Percentiles rank a stretch among this genome's conserved stretches.
Conservation (phyloP, 1,139 yeast genomes). For the Suhomyces maxii region DNA sequence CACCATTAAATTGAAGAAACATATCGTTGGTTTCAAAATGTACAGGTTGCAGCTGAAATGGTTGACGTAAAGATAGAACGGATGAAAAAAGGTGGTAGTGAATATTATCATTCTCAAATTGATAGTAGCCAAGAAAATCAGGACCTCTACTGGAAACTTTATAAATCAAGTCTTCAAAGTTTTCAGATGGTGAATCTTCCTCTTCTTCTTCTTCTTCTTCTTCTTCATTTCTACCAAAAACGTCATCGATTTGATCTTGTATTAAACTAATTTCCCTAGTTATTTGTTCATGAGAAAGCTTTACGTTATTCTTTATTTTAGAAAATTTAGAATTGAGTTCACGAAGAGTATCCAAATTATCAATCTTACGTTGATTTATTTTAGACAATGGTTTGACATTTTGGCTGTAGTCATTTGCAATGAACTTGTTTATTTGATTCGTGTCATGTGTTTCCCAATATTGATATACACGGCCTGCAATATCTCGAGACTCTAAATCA, state of each 20-base stretch:
- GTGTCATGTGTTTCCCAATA: conserved; percentile 27
- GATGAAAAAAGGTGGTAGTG: conserved; percentile 55
- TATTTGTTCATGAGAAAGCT: conserved; percentile 20
- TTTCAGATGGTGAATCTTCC: neutral
- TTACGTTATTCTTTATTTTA: conserved; percentile 32
- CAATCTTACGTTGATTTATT: conserved; percentile 27
- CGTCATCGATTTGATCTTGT: conserved; percentile 6
- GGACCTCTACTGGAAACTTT: conserved; percentile 24
- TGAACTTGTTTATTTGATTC: conserved; percentile 13
- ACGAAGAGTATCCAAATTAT: conserved; percentile 25
- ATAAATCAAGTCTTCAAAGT: conserved; percentile 6
- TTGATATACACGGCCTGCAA: neutral
- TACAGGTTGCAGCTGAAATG: conserved; percentile 72
- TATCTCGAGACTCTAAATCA: neutral
- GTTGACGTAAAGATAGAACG: conserved; percentile 74
- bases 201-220: conserved; percentile 1
- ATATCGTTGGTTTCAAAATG: conserved; percentile 22
- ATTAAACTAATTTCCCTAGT: conserved; percentile 6
- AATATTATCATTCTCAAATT: conserved; percentile 11
- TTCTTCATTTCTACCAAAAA: conserved; percentile 1
- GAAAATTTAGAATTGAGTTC: conserved; percentile 22
- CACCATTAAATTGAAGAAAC: conserved; percentile 80
- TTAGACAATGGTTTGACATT: conserved; percentile 18
- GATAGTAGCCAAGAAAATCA: conserved; percentile 15
- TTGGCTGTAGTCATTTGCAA: conserved; percentile 17